Evolutionary conservation across 2,329 filamentous ascomycete genomes (phyloP), one percentile per base, ranked within the genome.

Genomic region (Aspergillus sp.): DNA sequence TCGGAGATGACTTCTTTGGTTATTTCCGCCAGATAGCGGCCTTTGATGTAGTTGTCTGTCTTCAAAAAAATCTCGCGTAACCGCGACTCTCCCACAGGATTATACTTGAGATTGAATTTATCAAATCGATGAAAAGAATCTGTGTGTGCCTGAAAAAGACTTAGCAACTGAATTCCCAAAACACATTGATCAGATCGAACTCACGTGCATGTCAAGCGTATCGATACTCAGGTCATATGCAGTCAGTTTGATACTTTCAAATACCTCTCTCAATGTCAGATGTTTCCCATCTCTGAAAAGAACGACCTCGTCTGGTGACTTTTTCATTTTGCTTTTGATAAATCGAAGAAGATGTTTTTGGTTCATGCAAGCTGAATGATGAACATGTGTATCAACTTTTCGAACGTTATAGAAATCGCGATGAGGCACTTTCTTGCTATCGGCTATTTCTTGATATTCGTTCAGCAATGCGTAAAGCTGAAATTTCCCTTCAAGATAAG

Each of bases 241-340:
- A 4, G 91, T 97, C 59, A 98, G 74, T 54, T 95, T 95, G 73
- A 98, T 95, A 71, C 90, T 95, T 61, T 95, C 85, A 68, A 98
- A 98, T 1, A 98, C 93, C 70, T 98, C 88, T 49, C 82, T 83
- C 50, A 98, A 72, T 0, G 93, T 97, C 58, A 98, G 75, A 68
- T 95, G 83, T 68, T 91, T 95, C 50, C 87, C 91, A 67, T 98
- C 93, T 63, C 93, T 82, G 68, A 84, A 94, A 41, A 98, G 79
- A 5, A 98, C 93, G 27, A 93, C 83, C 71, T 98, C 93, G 61
- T 97, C 88, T 0, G 90, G 90, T 15, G 82, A 93, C 70, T 95
- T 98, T 79, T 96, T 97, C 89, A 98, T 96, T 73, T 98, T 98
- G 71, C 90, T 95, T 72, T 98, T 98, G 75, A 98, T 98, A 71